Conservation (phyloP, 495 filamentous ascomycete genomes). For the Annulohypoxylon bovei region DNA sequence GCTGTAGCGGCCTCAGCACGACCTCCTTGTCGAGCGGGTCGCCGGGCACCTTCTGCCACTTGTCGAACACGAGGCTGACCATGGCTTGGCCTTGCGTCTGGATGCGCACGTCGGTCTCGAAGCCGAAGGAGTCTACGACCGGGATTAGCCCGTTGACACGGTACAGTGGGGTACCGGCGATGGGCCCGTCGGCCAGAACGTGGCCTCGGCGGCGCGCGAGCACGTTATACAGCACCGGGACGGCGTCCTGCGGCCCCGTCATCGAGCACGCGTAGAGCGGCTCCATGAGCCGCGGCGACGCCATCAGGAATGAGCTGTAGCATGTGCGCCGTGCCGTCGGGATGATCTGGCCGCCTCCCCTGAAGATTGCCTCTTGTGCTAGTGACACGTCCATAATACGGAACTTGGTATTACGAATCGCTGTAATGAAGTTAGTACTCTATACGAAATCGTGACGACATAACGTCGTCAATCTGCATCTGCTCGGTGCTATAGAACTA, state of each 20-base stretch:
- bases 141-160: conserved; percentile 88
- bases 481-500: conserved; percentile 4
- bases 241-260: conserved; percentile 91
- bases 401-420: conserved; percentile 97
- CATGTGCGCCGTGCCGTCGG: conserved; percentile 90
- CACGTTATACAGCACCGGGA: conserved; percentile 89
- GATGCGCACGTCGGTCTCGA: conserved; percentile 95
- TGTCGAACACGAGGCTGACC: conserved; percentile 92
- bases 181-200: conserved; percentile 90
- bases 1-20: conserved; percentile 83
- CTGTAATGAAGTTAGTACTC: conserved; percentile 54
- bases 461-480: conserved; percentile 13
- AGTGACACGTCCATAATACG: conserved; percentile 90
- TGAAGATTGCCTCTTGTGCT: conserved; percentile 88
- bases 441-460: conserved; percentile 5
- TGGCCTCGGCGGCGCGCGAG: conserved; percentile 89
- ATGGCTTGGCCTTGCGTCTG: conserved; percentile 94
- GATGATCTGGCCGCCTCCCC: conserved; percentile 96
- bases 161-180: conserved; percentile 96
- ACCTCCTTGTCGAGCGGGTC: conserved; percentile 92
- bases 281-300: conserved; percentile 94
- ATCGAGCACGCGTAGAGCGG: conserved; percentile 91
- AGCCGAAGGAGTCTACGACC: conserved; percentile 96
- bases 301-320: conserved; percentile 96
- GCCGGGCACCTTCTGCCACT: conserved; percentile 94